A percentile compares a stretch with the other conserved stretches of the same genome.
phyloP scores from a whole-genome alignment of 495 filamentous ascomycete species.

The Xylaria bambusicola region DNA sequence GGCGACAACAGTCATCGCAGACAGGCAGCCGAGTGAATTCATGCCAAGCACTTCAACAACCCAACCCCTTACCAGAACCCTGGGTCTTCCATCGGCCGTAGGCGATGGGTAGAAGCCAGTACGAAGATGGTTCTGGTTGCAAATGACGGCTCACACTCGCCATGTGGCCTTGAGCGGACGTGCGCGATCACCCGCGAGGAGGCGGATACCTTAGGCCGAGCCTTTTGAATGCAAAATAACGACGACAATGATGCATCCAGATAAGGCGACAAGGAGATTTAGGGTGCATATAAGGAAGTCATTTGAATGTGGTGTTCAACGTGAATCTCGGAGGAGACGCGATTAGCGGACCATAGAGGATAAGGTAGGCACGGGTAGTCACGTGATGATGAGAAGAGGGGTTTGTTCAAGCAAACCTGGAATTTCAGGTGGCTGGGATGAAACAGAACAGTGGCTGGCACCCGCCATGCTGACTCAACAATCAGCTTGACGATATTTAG shows the following conservation, averaged over 20 bases:
- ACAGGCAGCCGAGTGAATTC: slow-evolving; percentile 13
- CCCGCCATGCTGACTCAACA: too few species aligned
- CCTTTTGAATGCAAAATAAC: slow-evolving; percentile 4
- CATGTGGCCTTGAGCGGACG: slow-evolving; percentile 18
- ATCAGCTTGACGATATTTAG: too few species aligned
- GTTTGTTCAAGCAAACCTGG: too few species aligned
- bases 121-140: slow-evolving; percentile 14
- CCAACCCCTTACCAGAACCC: slow-evolving; percentile 15
- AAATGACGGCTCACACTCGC: slow-evolving; percentile 15
- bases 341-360: neutral
- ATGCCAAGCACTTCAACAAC: slow-evolving; percentile 12
- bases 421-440: neutral
- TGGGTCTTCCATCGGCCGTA: slow-evolving; percentile 20
- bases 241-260: neutral
- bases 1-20: slow-evolving; percentile 17
- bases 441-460: too few species aligned
- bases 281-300: neutral
- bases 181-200: slow-evolving; percentile 19
- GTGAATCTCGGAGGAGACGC: neutral
- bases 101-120: slow-evolving; percentile 20
- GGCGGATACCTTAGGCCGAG: slow-evolving; percentile 18
- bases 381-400: neutral
- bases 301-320: neutral
- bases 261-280: neutral
- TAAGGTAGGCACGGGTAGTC: neutral